Conservation (phyloP, 2,329 filamentous ascomycete species). For the Metarhizium guizhouense region DNA sequence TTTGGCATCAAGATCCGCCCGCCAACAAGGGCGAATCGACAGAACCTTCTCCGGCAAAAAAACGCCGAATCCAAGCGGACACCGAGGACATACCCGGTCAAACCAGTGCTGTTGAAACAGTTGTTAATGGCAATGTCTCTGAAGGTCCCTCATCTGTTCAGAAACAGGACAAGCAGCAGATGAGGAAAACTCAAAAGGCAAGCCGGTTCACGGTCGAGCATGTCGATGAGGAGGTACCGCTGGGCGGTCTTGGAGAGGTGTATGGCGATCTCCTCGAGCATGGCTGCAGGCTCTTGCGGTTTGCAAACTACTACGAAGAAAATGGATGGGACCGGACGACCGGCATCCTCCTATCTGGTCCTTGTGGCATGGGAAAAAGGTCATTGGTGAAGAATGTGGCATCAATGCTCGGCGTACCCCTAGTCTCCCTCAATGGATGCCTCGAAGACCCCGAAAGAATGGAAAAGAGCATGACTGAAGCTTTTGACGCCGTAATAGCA, state of each 20-base stretch:
- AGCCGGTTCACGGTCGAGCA: slow-evolving; percentile 23
- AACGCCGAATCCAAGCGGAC: slow-evolving; percentile 21
- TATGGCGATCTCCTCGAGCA: slow-evolving; percentile 13
- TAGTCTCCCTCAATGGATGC: slow-evolving; percentile 45
- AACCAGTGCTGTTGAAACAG: slow-evolving; percentile 3
- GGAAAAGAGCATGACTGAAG: slow-evolving; percentile 29
- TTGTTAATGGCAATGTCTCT: not conserved
- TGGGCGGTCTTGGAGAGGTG: slow-evolving; percentile 22
- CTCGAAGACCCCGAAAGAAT: slow-evolving; percentile 30
- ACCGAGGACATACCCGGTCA: slow-evolving; percentile 14
- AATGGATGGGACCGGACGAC: slow-evolving; percentile 9
- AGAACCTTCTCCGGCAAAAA: slow-evolving; percentile 21
- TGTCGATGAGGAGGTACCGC: slow-evolving; percentile 8
- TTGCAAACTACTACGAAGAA: slow-evolving; percentile 11
- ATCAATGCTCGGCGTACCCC: slow-evolving; percentile 61
- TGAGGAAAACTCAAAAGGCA: slow-evolving; percentile 22
- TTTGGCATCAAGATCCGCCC: slow-evolving; percentile 23
- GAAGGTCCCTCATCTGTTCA: slow-evolving; percentile 1
- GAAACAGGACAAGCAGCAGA: slow-evolving; percentile 17
- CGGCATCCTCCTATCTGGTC: slow-evolving; percentile 69
- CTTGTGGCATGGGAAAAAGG: slow-evolving; percentile 73
- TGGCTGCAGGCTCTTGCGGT: slow-evolving; percentile 11
- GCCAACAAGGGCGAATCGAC: slow-evolving; percentile 7
- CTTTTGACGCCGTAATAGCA: slow-evolving; percentile 67
- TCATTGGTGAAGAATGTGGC: slow-evolving; percentile 68